Base-by-base conservation (phyloP, 257 asterid species). In the Gardenia jasminoides region DNA sequence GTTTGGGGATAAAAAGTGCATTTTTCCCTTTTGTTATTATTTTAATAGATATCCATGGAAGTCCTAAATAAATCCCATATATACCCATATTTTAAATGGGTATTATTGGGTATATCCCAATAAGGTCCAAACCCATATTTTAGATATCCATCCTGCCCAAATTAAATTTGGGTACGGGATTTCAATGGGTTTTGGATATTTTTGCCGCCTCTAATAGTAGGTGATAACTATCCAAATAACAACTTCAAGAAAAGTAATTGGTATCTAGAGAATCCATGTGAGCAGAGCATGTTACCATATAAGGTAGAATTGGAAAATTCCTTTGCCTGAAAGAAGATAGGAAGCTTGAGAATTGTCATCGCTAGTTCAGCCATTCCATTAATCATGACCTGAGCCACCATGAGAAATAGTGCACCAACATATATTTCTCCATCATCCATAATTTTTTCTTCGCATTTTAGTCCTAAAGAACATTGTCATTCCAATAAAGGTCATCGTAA, bases 311-410 rank as follows among this genome's bases (percentile, higher is more conserved):
- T 48, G 88, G 81, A 89, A n/a, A 87, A 70, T 93, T 89, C 80
- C 96, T 80, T 76, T 93, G 97, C 84, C 91, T 93, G 85, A 88
- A n/a, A 93, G 86, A 91, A 93, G 65, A 91, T 92, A 0, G 97
- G 97, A 82, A 93, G 95, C 90, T 87, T 91, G 77, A 33, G 77
- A 41, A 91, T 86, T 31, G 94, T 91, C 89, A 91, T 72, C 62
- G 92, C 74, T 80, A 91, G 77, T 87, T 91, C 97, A 1, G 91
- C 67, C 84, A 89, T 61, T 75, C 95, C 97, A 2, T 90, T 89
- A 84, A 90, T 90, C 92, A 90, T 88, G 82, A 85, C 56, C 78
- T 75, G 72, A 28, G 73, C 28, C 22, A 92, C 85, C 1, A 72
- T 46, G 36, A 39, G 88, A 85, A 92, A 87, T 1, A 90, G 79